These are phyloP conservation scores for Coniophora puteana DNA, from an alignment of 1,284 basidiomycete genomes.

Conservation along the genomic window DNA sequence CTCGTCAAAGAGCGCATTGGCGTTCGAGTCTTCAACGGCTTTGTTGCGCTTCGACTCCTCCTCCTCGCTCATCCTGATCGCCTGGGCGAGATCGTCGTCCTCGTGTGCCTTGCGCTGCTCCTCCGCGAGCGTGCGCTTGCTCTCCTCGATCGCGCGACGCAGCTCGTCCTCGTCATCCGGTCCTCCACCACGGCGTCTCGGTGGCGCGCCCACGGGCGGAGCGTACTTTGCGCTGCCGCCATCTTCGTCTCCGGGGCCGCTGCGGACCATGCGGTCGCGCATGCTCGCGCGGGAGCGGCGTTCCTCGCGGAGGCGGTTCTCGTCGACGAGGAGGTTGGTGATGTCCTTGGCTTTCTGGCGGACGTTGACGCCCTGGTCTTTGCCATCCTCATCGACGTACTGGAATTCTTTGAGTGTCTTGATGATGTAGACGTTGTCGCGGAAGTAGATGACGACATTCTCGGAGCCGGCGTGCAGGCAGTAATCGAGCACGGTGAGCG, in stretches of 20 bases:
- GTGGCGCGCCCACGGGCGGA: conserved; percentile 4
- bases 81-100: conserved; percentile 78
- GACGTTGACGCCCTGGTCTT: conserved; percentile 98
- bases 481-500: conserved; percentile 95
- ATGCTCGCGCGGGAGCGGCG: conserved; percentile 84
- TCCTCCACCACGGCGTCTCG: conserved; percentile 35
- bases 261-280: conserved; percentile 88
- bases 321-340: conserved; percentile 92
- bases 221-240: conserved; percentile 29
- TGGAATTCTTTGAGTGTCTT: conserved; percentile 99
- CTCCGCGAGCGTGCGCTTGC: conserved; percentile 73
- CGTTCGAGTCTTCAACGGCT: conserved; percentile 74
- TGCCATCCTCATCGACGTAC: conserved; percentile 92
- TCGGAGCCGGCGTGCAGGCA: conserved; percentile 95
- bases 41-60: conserved; percentile 75
- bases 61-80: conserved; percentile 82
- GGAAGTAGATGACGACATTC: conserved; percentile 98
- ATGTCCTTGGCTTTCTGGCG: conserved; percentile 99
- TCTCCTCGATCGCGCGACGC: conserved; percentile 80
- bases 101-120: conserved; percentile 66
- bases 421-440: conserved; percentile 96
- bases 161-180: conserved; percentile 80
- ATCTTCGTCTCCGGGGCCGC: conserved; percentile 53
- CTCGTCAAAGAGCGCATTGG: conserved; percentile 83
- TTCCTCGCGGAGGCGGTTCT: conserved; percentile 82